Base-by-base conservation (phyloP, 176 grass and related monocot species). In the Eragrostis nindensis region DNA sequence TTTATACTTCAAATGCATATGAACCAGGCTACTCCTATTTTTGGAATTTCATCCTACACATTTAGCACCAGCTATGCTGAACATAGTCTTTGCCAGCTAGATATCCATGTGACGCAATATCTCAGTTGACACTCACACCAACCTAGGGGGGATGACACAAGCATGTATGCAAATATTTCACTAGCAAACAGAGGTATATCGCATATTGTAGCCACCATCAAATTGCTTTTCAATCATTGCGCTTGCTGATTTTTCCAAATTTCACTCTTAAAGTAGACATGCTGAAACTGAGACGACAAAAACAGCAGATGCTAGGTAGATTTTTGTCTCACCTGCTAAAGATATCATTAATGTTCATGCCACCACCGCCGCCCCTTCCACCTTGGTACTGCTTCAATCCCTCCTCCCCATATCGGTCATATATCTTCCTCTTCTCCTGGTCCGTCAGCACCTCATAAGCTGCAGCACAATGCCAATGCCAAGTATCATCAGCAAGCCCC, bases 341-440 rank as follows among this genome's bases (percentile, higher is more conserved):
- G 47, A 99, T 91, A 60, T 99, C 96, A 76, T 95, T 88, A 75
- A 99, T 84, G 73, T 99, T 99, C 96, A 99, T 99, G 66, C 96
- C 96, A 0, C 86, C 55, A 0, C 95, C 95, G 0, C 95, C 78
- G 3, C 90, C 88, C 6, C 90, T 79, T 11, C 88, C 77, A 18
- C 84, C 90, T 62, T 94, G 89, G 81, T 84, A 91, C 87, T 99
- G 96, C 84, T 99, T 95, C 30, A 99, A 76, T 14, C 96, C 96
- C 79, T 99, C 96, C 70, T 99, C 96, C 0, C 96, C 92, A 16
- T 99, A 93, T 45, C 87, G 88, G 81, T 99, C 96, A 80, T 99
- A 99, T 75, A 99, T 85, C 68, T 91, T 99, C 85, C 93, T 95
- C 86, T 95, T 99, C 84, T 99, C 96, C 87, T 74, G 78, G 86